phyloP scores from a whole-genome alignment of 2,329 filamentous ascomycete genomes.

The Coleophoma eucalyptorum region DNA sequence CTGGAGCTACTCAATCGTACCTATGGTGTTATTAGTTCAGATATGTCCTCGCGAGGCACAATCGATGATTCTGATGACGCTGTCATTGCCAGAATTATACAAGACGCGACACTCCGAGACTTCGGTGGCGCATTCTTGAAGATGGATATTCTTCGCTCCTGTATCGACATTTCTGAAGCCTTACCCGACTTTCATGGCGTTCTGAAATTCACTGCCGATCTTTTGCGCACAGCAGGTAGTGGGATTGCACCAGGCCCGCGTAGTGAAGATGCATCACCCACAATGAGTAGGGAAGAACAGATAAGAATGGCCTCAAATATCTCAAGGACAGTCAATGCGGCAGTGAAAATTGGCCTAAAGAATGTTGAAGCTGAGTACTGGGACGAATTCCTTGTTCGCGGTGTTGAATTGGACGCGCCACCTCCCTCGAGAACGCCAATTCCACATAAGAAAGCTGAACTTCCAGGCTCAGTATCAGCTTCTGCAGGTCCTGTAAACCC shows the following conservation, averaged over 20 bases:
- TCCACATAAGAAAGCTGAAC: slow-evolving; percentile 53
- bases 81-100: slow-evolving; percentile 53
- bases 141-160: slow-evolving; percentile 81
- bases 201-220: slow-evolving; percentile 79
- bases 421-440: slow-evolving; percentile 58
- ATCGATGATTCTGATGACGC: slow-evolving; percentile 46
- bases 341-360: slow-evolving; percentile 67
- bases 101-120: slow-evolving; percentile 52
- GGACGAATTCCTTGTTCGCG: slow-evolving; percentile 91
- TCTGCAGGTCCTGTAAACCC: slow-evolving; percentile 57
- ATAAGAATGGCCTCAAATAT: slow-evolving; percentile 81
- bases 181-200: slow-evolving; percentile 88
- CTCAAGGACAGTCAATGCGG: slow-evolving; percentile 75
- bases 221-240: slow-evolving; percentile 78
- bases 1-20: slow-evolving; percentile 57
- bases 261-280: slow-evolving; percentile 65
- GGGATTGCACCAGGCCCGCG: slow-evolving; percentile 71
- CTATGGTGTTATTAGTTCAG: slow-evolving; percentile 53
- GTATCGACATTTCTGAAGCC: slow-evolving; percentile 90
- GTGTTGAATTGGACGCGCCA: slow-evolving; percentile 65
- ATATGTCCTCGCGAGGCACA: slow-evolving; percentile 2
- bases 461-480: slow-evolving; percentile 37
- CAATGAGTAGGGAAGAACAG: slow-evolving; percentile 79
- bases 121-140: slow-evolving; percentile 82
- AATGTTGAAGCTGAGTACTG: slow-evolving; percentile 82